Evolutionary conservation across 495 filamentous ascomycete species (phyloP).

Genomic region (Ascodesmis nigricans): DNA sequence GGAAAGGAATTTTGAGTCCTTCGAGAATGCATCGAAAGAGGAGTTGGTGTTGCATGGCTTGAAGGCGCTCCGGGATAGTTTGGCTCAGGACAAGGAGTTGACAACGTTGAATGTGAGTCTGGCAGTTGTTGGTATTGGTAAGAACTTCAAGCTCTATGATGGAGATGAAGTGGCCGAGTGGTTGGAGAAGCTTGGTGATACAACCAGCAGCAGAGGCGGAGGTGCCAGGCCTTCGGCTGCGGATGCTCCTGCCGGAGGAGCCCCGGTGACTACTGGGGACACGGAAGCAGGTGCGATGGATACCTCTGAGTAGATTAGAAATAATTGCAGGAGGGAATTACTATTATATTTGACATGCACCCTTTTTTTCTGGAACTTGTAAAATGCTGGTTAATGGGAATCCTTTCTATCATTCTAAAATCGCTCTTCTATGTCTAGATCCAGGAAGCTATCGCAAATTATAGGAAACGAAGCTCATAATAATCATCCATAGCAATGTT

Average conservation of each 20-base stretch:
- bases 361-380: too few relatives aligned
- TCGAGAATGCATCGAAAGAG: conserved; percentile 47
- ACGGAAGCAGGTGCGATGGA: too few relatives aligned
- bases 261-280: too few relatives aligned
- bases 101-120: conserved; percentile 90
- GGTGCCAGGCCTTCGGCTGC: conserved; percentile 12
- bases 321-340: too few relatives aligned
- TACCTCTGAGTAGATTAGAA: conserved; percentile 41
- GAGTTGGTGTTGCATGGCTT: conserved; percentile 80
- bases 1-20: conserved; percentile 70
- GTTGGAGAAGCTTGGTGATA: conserved; percentile 42
- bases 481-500: too few relatives aligned
- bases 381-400: too few relatives aligned
- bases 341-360: too few relatives aligned
- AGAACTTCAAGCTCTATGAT: conserved; percentile 84
- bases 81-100: conserved; percentile 91
- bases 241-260: conserved; percentile 25
- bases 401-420: too few relatives aligned
- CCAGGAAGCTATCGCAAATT: too few relatives aligned
- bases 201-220: conserved; percentile 27
- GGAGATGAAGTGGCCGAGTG: conserved; percentile 64
- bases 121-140: conserved; percentile 51
- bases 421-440: too few relatives aligned
- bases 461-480: too few relatives aligned
- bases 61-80: conserved; percentile 77